These are phyloP conservation scores for Macrotyloma uniflorum DNA, from an alignment of 306 rosid genomes.

Conservation along the genomic window DNA sequence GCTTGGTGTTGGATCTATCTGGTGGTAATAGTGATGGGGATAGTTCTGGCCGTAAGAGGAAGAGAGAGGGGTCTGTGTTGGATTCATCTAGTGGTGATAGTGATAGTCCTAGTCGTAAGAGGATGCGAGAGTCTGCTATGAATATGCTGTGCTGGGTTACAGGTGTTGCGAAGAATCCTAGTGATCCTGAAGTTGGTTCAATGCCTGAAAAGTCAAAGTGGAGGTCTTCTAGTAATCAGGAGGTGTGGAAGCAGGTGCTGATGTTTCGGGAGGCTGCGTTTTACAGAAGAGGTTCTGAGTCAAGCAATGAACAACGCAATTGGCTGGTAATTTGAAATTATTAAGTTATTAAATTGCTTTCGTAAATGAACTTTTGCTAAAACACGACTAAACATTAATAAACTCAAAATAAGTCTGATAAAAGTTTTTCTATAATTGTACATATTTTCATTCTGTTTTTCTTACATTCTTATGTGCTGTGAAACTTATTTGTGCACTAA, in stretches of 20 bases:
- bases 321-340: slow-evolving; percentile 61
- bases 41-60: slow-evolving; percentile 41
- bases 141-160: slow-evolving; percentile 64
- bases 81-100: slow-evolving; percentile 12
- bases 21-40: not conserved
- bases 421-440: not conserved
- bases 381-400: slow-evolving; percentile 22
- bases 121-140: slow-evolving; percentile 48
- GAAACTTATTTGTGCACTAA: slow-evolving; percentile 6
- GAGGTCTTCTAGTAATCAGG: slow-evolving; percentile 52
- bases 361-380: not conserved
- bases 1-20: slow-evolving; percentile 31
- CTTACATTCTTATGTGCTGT: not conserved
- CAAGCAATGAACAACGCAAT: slow-evolving; percentile 45
- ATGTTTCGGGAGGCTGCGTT: slow-evolving; percentile 61
- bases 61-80: slow-evolving; percentile 44
- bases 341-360: not conserved
- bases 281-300: slow-evolving; percentile 42
- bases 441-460: slow-evolving; percentile 17
- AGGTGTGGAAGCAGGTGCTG: slow-evolving; percentile 71
- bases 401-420: not conserved
- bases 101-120: slow-evolving; percentile 28
- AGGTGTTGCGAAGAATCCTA: slow-evolving; percentile 60
- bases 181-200: slow-evolving; percentile 57
- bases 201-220: slow-evolving; percentile 67